These are phyloP conservation scores for Kluyveromyces marxianus DNA, from an alignment of 1,139 yeast species.

Conservation along the genomic window DNA sequence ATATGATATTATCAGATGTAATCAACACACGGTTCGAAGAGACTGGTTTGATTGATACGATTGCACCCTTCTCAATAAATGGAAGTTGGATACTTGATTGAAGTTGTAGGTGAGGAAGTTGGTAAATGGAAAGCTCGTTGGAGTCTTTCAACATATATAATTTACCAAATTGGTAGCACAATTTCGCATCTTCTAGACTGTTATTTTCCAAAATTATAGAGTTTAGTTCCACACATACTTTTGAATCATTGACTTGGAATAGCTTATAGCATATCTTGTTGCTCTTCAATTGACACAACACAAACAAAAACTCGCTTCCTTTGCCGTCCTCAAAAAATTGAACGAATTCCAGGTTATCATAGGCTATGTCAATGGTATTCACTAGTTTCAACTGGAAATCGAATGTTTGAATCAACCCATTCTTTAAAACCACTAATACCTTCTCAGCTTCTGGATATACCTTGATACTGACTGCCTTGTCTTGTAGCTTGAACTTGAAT, in stretches of 20 bases:
- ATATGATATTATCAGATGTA: slow-evolving; percentile 30
- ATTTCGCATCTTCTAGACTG: slow-evolving; percentile 14
- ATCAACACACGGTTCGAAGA: slow-evolving; percentile 34
- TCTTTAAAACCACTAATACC: slow-evolving; percentile 36
- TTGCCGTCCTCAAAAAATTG: slow-evolving; percentile 17
- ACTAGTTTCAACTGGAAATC: slow-evolving; percentile 24
- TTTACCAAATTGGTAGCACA: slow-evolving; percentile 25
- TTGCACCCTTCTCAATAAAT: slow-evolving; percentile 12
- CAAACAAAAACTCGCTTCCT: slow-evolving; percentile 15
- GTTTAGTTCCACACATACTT: slow-evolving; percentile 20
- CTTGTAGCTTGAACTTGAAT: slow-evolving; percentile 25
- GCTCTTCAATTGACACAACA: slow-evolving; percentile 19
- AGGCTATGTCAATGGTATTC: slow-evolving; percentile 18
- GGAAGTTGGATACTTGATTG: slow-evolving; percentile 22
- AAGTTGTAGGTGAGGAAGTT: slow-evolving; percentile 30
- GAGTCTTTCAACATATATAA: slow-evolving; percentile 17
- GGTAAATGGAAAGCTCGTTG: slow-evolving; percentile 15
- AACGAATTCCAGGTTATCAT: slow-evolving; percentile 18
- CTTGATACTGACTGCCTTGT: slow-evolving; percentile 30
- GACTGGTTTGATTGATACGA: slow-evolving; percentile 28
- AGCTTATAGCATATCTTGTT: slow-evolving; percentile 21
- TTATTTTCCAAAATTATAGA: slow-evolving; percentile 23
- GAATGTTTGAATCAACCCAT: slow-evolving; percentile 39
- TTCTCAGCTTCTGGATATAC: slow-evolving; percentile 24
- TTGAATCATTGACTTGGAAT: slow-evolving; percentile 8